Conservation (phyloP, 148 eudicot genomes). For the Polygonum aviculare region DNA sequence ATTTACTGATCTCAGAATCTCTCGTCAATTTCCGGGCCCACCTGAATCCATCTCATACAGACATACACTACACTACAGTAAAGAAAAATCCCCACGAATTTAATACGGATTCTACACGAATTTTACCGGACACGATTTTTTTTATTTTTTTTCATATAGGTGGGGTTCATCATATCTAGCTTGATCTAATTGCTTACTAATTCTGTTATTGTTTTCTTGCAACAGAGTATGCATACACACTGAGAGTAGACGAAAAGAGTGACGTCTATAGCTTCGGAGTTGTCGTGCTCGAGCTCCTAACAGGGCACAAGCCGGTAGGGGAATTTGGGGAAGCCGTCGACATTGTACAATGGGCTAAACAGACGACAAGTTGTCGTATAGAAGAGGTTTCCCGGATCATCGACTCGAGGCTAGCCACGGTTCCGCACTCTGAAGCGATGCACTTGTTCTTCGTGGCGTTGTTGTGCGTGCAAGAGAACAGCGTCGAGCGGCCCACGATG, state of each 20-base stretch:
- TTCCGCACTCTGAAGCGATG: slow-evolving; percentile 69
- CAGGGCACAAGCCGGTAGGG: slow-evolving; percentile 75
- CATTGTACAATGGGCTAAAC: slow-evolving; percentile 67
- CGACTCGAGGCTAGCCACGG: slow-evolving; percentile 48
- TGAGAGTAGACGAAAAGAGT: slow-evolving; percentile 83
- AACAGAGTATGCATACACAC: slow-evolving; percentile 87
- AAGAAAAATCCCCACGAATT: not conserved
- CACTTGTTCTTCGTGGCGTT: slow-evolving; percentile 80
- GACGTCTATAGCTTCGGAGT: slow-evolving; percentile 95
- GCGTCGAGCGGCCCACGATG: slow-evolving; percentile 81
- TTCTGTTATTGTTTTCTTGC: not conserved
- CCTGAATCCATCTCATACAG: not conserved
- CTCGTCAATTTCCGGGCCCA: slow-evolving; percentile 22
- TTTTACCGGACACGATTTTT: not conserved
- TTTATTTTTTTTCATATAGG: too few relatives aligned
- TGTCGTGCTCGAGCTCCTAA: slow-evolving; percentile 66
- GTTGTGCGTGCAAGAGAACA: slow-evolving; percentile 81
- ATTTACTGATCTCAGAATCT: slow-evolving; percentile 15
- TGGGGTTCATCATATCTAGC: not conserved
- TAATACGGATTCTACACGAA: not conserved
- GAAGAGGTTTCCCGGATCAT: slow-evolving; percentile 42
- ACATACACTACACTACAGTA: not conserved
- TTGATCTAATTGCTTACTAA: not conserved
- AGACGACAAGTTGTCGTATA: slow-evolving; percentile 36
- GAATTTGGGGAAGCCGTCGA: slow-evolving; percentile 94